phyloP scores from a whole-genome alignment of 768 basidiomycete species.

The Lanmaoa rubissima region DNA sequence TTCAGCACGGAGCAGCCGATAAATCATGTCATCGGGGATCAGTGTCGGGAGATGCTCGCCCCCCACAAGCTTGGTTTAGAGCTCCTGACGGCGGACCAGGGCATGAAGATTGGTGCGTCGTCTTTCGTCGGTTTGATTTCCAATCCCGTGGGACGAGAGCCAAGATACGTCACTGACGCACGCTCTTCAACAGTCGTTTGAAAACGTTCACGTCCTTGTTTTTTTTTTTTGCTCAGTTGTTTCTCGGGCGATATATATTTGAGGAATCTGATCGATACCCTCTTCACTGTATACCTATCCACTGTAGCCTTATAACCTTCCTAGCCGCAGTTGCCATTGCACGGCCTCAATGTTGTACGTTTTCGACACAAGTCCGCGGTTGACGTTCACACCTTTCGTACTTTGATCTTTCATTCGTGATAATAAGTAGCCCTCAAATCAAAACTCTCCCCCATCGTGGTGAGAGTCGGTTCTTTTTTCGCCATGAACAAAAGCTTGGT shows the following conservation, averaged over 20 bases:
- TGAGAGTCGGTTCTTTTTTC: background rate
- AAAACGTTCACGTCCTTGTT: conserved; percentile 6
- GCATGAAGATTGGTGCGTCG: conserved; percentile 74
- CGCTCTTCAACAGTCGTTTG: conserved; percentile 36
- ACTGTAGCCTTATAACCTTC: conserved; percentile 33
- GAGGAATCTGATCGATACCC: conserved; percentile 20
- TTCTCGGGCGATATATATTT: conserved; percentile 5
- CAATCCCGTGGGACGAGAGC: too few species aligned
- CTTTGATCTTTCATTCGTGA: background rate
- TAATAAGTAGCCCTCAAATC: too few species aligned
- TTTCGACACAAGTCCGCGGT: background rate
- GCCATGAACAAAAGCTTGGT: background rate
- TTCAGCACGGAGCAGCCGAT: conserved; percentile 52
- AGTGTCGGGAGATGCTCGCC: conserved; percentile 64
- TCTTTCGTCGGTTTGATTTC: background rate
- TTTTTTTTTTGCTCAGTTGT: background rate
- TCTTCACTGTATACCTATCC: conserved; percentile 35
- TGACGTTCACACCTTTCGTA: background rate
- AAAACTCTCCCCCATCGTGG: background rate
- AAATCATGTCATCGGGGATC: conserved; percentile 65
- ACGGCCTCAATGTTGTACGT: background rate
- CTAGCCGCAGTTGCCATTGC: background rate
- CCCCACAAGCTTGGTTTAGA: conserved; percentile 65
- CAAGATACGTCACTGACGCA: background rate
- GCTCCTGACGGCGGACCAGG: conserved; percentile 72